phyloP scores from a whole-genome alignment of 805 yeast species.

The Saccharomyces jurei region DNA sequence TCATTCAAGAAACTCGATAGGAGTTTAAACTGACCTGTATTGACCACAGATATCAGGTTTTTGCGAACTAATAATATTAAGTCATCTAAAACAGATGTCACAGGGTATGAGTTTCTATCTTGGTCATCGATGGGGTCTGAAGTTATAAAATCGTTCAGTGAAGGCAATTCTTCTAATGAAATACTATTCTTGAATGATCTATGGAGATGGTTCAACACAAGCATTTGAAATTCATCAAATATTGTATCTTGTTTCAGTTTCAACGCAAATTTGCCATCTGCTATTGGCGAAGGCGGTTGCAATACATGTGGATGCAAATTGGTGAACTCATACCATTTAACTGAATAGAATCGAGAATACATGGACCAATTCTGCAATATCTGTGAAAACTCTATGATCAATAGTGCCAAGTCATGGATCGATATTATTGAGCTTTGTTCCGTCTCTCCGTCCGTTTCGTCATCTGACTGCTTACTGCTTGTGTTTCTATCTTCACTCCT shows the following conservation, averaged over 20 bases:
- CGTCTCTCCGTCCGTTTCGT: conserved; percentile 23
- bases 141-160: conserved; percentile 32
- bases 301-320: conserved; percentile 5
- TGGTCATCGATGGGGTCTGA: conserved; percentile 14
- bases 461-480: conserved; percentile 5
- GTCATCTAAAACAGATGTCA: conserved; percentile 83
- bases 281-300: conserved; percentile 20
- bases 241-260: conserved; percentile 33
- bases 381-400: conserved; percentile 61
- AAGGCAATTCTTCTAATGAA: conserved; percentile 71
- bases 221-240: conserved; percentile 53
- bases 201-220: conserved; percentile 60
- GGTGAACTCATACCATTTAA: conserved; percentile 51
- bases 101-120: conserved; percentile 39
- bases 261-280: conserved; percentile 19
- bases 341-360: conserved; percentile 63
- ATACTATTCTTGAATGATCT: conserved; percentile 77
- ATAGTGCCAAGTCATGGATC: conserved; percentile 8
- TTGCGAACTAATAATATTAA: conserved; percentile 64
- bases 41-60: conserved; percentile 54
- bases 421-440: conserved; percentile 21
- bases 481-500: conserved; percentile 5
- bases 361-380: conserved; percentile 82
- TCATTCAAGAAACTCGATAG: conserved; percentile 24
- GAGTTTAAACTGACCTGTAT: conserved; percentile 51